These are phyloP conservation scores for Aspergillus cejpii DNA, from an alignment of 2,329 filamentous ascomycete genomes.

Conservation along the genomic window DNA sequence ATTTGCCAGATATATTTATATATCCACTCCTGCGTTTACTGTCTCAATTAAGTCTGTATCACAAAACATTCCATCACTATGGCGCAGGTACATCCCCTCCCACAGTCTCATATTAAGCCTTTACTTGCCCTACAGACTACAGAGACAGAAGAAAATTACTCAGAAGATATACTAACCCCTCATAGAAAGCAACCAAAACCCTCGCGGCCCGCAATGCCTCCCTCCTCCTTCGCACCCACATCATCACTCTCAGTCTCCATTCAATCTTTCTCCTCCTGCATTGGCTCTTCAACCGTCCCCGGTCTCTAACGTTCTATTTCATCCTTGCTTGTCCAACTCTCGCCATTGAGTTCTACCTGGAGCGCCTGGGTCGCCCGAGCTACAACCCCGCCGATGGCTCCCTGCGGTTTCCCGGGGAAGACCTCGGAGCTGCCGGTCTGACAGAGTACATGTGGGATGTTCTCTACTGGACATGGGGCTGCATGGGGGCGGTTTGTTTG, in stretches of 20 bases:
- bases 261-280: conserved; percentile 66
- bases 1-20: too few relatives aligned
- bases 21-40: too few relatives aligned
- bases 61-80: conserved; percentile 9
- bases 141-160: not conserved
- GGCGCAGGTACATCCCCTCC: conserved; percentile 15
- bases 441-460: conserved; percentile 99
- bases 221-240: conserved; percentile 73
- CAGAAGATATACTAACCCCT: conserved; percentile 5
- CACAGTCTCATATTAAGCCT: not conserved
- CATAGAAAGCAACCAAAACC: conserved; percentile 48
- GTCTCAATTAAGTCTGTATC: not conserved
- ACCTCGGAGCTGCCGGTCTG: conserved; percentile 76
- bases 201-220: conserved; percentile 72
- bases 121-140: not conserved
- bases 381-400: conserved; percentile 58
- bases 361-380: conserved; percentile 72
- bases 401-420: conserved; percentile 74
- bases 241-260: conserved; percentile 67
- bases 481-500: conserved; percentile 62
- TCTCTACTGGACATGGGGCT: conserved; percentile 87
- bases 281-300: conserved; percentile 56
- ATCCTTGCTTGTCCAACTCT: conserved; percentile 68
- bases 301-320: conserved; percentile 60
- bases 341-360: conserved; percentile 76